phyloP scores from a whole-genome alignment of 441 rosid genomes.

The Gossypium laxum region DNA sequence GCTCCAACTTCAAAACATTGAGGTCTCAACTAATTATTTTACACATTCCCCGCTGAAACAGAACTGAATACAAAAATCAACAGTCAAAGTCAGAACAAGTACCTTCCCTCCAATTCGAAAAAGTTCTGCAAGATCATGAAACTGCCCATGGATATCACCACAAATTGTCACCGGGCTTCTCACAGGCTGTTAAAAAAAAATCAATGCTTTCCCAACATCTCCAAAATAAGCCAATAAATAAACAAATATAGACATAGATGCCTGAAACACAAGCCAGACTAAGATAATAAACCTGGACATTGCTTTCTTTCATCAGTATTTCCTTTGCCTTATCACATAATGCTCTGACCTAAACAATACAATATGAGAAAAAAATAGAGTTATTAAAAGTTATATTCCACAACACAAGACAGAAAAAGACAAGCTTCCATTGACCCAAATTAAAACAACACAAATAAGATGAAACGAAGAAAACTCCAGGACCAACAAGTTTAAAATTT shows the following conservation, averaged over 20 bases:
- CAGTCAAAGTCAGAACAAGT: slow-evolving; percentile 6
- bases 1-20: slow-evolving; percentile 25
- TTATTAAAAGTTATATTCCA: not conserved
- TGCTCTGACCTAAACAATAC: slow-evolving; percentile 42
- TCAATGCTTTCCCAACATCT: not conserved
- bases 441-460: not conserved
- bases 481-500: not conserved
- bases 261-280: not conserved
- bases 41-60: slow-evolving; percentile 15
- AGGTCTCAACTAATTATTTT: slow-evolving; percentile 11
- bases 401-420: not conserved
- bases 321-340: slow-evolving; percentile 74
- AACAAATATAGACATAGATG: not conserved
- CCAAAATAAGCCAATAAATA: not conserved
- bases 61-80: slow-evolving; percentile 7
- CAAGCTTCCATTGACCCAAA: not conserved
- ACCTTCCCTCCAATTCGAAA: slow-evolving; percentile 62
- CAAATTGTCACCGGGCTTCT: slow-evolving; percentile 66
- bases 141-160: slow-evolving; percentile 67
- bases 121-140: slow-evolving; percentile 70
- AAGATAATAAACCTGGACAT: slow-evolving; percentile 46
- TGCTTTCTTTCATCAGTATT: slow-evolving; percentile 62
- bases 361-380: not conserved
- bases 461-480: not conserved
- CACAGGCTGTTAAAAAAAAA: slow-evolving; percentile 42